These are phyloP conservation scores for Aethionema arabicum DNA, from an alignment of 345 rosid species.

Conservation along the genomic window DNA sequence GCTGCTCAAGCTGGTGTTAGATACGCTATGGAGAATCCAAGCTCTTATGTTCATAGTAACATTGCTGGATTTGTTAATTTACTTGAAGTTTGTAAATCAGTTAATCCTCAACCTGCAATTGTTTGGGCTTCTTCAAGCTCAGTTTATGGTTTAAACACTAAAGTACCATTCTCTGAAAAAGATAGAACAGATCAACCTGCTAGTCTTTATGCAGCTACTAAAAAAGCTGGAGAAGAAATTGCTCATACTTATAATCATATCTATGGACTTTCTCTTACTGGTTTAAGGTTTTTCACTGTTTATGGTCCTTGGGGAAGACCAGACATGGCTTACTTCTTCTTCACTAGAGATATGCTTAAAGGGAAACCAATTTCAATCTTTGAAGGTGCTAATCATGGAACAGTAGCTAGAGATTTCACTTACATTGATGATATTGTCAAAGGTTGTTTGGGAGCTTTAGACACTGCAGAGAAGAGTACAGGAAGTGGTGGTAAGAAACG, in stretches of 20 bases:
- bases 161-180: constrained; percentile 77
- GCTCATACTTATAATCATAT: constrained; percentile 87
- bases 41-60: constrained; percentile 73
- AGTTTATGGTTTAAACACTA: constrained; percentile 66
- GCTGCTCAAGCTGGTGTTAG: constrained; percentile 86
- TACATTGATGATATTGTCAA: constrained; percentile 89
- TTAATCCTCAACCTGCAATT: constrained; percentile 65
- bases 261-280: constrained; percentile 74
- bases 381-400: constrained; percentile 55
- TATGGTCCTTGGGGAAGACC: constrained; percentile 90
- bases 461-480: constrained; percentile 87
- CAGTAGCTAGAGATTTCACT: constrained; percentile 81
- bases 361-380: constrained; percentile 62
- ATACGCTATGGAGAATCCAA: constrained; percentile 77
- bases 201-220: constrained; percentile 77
- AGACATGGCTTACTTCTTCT: constrained; percentile 84
- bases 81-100: constrained; percentile 65
- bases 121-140: constrained; percentile 86
- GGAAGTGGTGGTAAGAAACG: constrained; percentile 93
- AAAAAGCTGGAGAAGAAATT: constrained; percentile 85
- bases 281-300: constrained; percentile 71
- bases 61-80: constrained; percentile 72
- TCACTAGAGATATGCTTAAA: constrained; percentile 66
- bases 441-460: constrained; percentile 77
- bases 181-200: constrained; percentile 87